Evolutionary conservation across 352 stramenopile genomes (phyloP).

Genomic region (Phytophthora fragariaefolia): DNA sequence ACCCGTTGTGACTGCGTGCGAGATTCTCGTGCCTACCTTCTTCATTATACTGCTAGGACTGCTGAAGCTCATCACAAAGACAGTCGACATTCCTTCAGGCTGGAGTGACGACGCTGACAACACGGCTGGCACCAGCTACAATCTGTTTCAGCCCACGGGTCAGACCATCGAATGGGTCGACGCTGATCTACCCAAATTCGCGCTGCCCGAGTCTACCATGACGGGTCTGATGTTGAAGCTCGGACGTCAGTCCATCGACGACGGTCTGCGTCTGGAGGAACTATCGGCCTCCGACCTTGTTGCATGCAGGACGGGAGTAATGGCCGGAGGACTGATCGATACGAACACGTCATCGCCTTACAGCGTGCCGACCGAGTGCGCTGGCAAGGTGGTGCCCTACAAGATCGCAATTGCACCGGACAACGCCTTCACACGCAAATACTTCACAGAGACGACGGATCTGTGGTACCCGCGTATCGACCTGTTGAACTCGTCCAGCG

Average conservation of each 20-base stretch:
- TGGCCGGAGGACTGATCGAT: slow-evolving; percentile 43
- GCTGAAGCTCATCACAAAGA: slow-evolving; percentile 51
- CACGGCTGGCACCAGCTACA: slow-evolving; percentile 46
- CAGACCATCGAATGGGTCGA: slow-evolving; percentile 43
- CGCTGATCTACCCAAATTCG: slow-evolving; percentile 48
- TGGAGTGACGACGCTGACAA: slow-evolving; percentile 47
- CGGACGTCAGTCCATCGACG: slow-evolving; percentile 41
- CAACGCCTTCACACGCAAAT: slow-evolving; percentile 57
- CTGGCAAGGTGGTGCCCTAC: slow-evolving; percentile 49
- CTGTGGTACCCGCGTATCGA: slow-evolving; percentile 65
- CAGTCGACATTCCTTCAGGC: slow-evolving; percentile 52
- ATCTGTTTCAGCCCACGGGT: slow-evolving; percentile 50
- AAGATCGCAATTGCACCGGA: slow-evolving; percentile 64
- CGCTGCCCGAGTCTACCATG: slow-evolving; percentile 57
- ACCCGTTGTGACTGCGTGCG: slow-evolving; percentile 46
- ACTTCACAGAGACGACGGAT: slow-evolving; percentile 57
- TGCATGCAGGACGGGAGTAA: slow-evolving; percentile 33
- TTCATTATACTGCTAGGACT: slow-evolving; percentile 62
- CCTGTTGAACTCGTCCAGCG: slow-evolving; percentile 31
- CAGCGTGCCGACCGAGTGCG: slow-evolving; percentile 39
- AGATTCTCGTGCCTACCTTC: slow-evolving; percentile 57
- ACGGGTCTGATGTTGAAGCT: slow-evolving; percentile 63
- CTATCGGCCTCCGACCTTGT: slow-evolving; percentile 33
- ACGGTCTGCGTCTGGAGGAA: slow-evolving; percentile 47
- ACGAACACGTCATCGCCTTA: slow-evolving; percentile 40